Evolutionary conservation across 2,329 filamentous ascomycete species (phyloP).

Genomic region (Akanthomyces lecanii): DNA sequence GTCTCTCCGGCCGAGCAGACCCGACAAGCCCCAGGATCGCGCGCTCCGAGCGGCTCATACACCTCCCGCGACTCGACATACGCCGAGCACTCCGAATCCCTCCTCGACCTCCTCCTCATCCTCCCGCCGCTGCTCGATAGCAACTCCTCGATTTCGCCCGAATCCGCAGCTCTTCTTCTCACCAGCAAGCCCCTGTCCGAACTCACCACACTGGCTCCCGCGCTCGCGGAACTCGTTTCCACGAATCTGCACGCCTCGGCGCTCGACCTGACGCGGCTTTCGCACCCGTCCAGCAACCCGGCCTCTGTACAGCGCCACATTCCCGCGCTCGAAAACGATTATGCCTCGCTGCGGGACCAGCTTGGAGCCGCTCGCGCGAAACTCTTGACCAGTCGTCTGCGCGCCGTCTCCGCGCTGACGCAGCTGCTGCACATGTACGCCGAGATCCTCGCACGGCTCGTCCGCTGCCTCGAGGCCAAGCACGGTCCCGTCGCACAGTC

Average conservation of each 20-base stretch:
- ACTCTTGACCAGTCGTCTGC: conserved; percentile 38
- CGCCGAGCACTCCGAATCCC: conserved; percentile 6
- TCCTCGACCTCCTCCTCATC: conserved; percentile 40
- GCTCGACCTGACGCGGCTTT: conserved; percentile 38
- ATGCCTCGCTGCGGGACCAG: conserved; percentile 33
- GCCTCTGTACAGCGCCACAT: conserved; percentile 57
- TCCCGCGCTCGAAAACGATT: conserved; percentile 41
- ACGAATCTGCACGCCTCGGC: conserved; percentile 41
- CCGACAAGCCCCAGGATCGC: neutral
- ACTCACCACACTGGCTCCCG: conserved; percentile 39
- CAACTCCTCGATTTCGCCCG: conserved; percentile 27
- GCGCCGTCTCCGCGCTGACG: conserved; percentile 34
- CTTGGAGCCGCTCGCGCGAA: conserved; percentile 28
- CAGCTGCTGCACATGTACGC: conserved; percentile 39
- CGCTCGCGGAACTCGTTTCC: conserved; percentile 40
- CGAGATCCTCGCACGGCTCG: conserved; percentile 37
- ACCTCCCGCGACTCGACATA: conserved; percentile 21
- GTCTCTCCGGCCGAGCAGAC: conserved; percentile 32
- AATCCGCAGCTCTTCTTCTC: conserved; percentile 37
- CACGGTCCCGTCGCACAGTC: conserved; percentile 49
- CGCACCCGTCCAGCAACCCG: conserved; percentile 45
- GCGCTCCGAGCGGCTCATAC: conserved; percentile 12
- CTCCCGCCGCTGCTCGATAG: conserved; percentile 40
- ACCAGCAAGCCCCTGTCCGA: conserved; percentile 39
- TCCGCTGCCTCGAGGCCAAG: conserved; percentile 52